phyloP scores from a whole-genome alignment of 2,329 filamentous ascomycete genomes.

The Mariannaea elegans region DNA sequence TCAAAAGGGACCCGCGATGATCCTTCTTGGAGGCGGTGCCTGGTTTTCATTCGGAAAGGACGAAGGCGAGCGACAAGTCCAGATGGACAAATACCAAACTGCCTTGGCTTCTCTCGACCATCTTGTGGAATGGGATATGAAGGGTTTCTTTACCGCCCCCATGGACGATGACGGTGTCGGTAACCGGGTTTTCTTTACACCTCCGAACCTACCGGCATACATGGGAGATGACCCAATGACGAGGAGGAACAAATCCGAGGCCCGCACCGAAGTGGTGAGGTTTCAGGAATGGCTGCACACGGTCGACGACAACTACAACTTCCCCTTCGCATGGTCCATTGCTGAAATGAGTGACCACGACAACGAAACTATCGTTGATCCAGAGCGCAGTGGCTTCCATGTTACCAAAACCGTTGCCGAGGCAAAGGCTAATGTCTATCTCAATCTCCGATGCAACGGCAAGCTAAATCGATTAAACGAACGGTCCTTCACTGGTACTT shows the following conservation, averaged over 20 bases:
- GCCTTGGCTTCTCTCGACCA: slow-evolving; percentile 33
- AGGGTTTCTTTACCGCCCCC: slow-evolving; percentile 27
- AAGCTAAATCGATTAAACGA: slow-evolving; percentile 43
- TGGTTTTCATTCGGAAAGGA: slow-evolving; percentile 8
- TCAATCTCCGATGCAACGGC: slow-evolving; percentile 64
- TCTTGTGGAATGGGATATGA: slow-evolving; percentile 23
- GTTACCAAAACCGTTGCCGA: slow-evolving; percentile 35
- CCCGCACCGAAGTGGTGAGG: neutral
- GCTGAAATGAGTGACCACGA: slow-evolving; percentile 26
- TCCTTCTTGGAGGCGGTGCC: neutral
- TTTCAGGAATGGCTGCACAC: slow-evolving; percentile 20
- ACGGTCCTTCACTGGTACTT: slow-evolving; percentile 59
- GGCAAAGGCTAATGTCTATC: slow-evolving; percentile 52
- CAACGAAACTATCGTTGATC: slow-evolving; percentile 30
- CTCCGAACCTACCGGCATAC: slow-evolving; percentile 34
- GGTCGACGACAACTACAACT: slow-evolving; percentile 25
- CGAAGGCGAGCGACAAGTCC: neutral
- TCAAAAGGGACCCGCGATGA: slow-evolving; percentile 28
- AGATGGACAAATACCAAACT: slow-evolving; percentile 23
- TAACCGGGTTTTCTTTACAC: slow-evolving; percentile 42
- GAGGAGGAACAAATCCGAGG: slow-evolving; percentile 19
- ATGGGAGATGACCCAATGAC: slow-evolving; percentile 26
- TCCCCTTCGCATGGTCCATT: slow-evolving; percentile 33
- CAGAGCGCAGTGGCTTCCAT: slow-evolving; percentile 21
- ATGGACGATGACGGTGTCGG: slow-evolving; percentile 39